phyloP scores from a whole-genome alignment of 2,329 filamentous ascomycete genomes.

The Cercospora berteroae region DNA sequence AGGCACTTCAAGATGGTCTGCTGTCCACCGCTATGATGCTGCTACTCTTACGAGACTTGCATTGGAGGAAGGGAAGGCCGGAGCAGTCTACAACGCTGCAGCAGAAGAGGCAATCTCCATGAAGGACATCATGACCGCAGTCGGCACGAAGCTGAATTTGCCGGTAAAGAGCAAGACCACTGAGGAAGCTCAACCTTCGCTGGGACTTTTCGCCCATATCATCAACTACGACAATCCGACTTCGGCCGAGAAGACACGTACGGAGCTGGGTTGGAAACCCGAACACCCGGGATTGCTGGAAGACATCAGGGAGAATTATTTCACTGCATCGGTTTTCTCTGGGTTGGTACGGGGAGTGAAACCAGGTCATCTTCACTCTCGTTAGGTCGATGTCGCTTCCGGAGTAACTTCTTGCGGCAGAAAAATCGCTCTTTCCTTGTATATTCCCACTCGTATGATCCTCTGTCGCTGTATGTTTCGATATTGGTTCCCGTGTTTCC shows the following conservation, averaged over 20 bases:
- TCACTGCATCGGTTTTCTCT: not conserved
- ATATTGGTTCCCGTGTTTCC: too few relatives aligned
- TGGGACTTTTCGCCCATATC: constrained; percentile 40
- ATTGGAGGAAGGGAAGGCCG: constrained; percentile 37
- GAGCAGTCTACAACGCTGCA: constrained; percentile 42
- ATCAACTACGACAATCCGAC: constrained; percentile 39
- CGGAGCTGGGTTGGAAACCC: constrained; percentile 43
- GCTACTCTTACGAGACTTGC: constrained; percentile 44
- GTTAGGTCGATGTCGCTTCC: too few relatives aligned
- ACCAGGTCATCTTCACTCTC: too few relatives aligned
- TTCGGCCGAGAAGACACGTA: constrained; percentile 40
- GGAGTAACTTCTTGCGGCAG: too few relatives aligned
- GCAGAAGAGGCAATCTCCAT: constrained; percentile 26
- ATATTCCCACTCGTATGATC: too few relatives aligned
- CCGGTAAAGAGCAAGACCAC: constrained; percentile 16
- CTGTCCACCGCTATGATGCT: constrained; percentile 47
- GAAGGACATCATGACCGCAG: constrained; percentile 13
- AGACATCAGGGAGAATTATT: constrained; percentile 31
- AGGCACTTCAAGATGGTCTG: constrained; percentile 33
- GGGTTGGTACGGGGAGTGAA: not conserved
- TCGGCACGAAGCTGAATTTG: constrained; percentile 15
- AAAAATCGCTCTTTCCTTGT: too few relatives aligned
- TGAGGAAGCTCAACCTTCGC: constrained; percentile 33
- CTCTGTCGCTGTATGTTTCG: too few relatives aligned
- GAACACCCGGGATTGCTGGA: constrained; percentile 39